phyloP scores from a whole-genome alignment of 805 yeast species.

The Wickerhamiella azymoides region DNA sequence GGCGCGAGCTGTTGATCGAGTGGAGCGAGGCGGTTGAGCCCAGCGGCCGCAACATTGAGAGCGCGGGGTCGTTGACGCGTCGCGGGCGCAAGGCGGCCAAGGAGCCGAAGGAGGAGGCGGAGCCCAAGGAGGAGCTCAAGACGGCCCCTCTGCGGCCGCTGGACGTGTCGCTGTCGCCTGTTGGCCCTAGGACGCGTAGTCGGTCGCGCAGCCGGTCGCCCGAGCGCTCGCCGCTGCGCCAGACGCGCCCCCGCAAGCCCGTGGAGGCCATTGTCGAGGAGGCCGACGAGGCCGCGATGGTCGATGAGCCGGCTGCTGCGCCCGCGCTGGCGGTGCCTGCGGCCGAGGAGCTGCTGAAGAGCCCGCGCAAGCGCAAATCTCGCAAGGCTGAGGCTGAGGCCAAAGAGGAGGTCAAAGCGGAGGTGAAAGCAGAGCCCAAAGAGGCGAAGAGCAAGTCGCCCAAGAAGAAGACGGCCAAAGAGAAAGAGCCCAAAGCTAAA shows the following conservation, averaged over 20 bases:
- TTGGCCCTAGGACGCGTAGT: slow-evolving; percentile 10
- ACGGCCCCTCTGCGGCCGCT: background rate
- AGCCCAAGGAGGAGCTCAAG: background rate
- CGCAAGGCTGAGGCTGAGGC: background rate
- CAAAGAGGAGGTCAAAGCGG: background rate
- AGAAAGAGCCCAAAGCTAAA: background rate
- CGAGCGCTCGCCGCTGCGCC: background rate
- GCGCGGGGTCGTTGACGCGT: slow-evolving; percentile 5
- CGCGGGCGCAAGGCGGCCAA: background rate
- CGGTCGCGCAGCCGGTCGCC: slow-evolving; percentile 6
- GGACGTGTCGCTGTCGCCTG: background rate
- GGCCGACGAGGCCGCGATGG: background rate
- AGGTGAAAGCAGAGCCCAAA: background rate
- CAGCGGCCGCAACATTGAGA: slow-evolving; percentile 2
- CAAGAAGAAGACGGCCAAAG: background rate
- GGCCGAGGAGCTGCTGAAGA: background rate
- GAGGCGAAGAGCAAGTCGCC: too few relatives aligned
- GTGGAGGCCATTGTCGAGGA: background rate
- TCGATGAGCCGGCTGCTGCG: too few relatives aligned
- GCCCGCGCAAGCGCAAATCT: background rate
- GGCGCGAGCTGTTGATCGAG: background rate
- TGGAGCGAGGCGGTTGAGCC: background rate
- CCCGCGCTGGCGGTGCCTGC: too few relatives aligned
- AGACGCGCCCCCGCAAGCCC: background rate
- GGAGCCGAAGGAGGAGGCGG: background rate